These are phyloP conservation scores for Amborella trichopoda DNA, from an alignment of 164 flowering plant species.

Conservation along the genomic window DNA sequence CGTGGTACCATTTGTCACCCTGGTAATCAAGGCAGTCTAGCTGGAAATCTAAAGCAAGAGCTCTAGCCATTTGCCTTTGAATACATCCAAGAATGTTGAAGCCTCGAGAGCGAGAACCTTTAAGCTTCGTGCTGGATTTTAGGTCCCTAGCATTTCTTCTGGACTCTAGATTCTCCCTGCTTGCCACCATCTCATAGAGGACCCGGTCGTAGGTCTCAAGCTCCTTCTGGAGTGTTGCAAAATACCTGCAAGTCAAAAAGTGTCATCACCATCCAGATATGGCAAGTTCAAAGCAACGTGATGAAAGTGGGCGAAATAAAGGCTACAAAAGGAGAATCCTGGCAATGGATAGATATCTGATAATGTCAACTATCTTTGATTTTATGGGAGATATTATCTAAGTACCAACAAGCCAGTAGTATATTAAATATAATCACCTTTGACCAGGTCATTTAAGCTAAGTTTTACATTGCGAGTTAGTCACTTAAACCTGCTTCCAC, in stretches of 20 bases:
- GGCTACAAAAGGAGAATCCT: too few relatives aligned
- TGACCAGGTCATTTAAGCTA: too few relatives aligned
- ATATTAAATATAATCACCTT: too few relatives aligned
- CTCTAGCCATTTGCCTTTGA: slow-evolving; percentile 80
- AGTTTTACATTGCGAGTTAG: too few relatives aligned
- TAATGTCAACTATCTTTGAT: too few relatives aligned
- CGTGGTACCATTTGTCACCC: slow-evolving; percentile 78
- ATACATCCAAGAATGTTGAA: slow-evolving; percentile 76
- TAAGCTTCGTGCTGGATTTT: slow-evolving; percentile 33
- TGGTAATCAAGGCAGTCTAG: slow-evolving; percentile 88
- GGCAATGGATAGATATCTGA: too few relatives aligned
- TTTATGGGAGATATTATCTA: too few relatives aligned
- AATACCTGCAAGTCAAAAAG: slow-evolving; percentile 58
- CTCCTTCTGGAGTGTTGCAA: slow-evolving; percentile 60
- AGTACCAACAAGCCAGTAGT: too few relatives aligned
- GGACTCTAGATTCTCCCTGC: slow-evolving; percentile 77
- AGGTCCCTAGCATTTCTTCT: slow-evolving; percentile 33
- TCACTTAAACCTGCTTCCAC: too few relatives aligned
- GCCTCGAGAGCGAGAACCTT: slow-evolving; percentile 46
- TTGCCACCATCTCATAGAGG: slow-evolving; percentile 95
- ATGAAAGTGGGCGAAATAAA: too few relatives aligned
- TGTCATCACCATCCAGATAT: too few relatives aligned
- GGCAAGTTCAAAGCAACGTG: too few relatives aligned
- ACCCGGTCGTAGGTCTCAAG: slow-evolving; percentile 81
- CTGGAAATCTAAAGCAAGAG: slow-evolving; percentile 79